These are phyloP conservation scores for Nothophoma quercina DNA, from an alignment of 2,329 filamentous ascomycete species.

Conservation along the genomic window DNA sequence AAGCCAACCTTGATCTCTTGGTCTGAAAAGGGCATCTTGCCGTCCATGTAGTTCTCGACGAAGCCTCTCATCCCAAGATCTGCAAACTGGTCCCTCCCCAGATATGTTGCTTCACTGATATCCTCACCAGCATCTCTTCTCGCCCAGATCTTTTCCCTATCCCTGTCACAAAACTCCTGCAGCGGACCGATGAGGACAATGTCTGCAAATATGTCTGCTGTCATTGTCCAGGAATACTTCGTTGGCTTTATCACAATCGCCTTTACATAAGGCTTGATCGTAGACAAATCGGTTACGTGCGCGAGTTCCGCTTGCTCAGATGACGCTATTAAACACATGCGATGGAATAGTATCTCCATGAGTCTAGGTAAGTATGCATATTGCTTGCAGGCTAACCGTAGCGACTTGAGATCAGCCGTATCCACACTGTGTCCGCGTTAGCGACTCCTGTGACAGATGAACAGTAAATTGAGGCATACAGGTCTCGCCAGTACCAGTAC, in stretches of 20 bases:
- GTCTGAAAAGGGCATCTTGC: not conserved
- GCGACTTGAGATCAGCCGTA: not conserved
- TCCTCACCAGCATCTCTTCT: not conserved
- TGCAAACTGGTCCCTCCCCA: not conserved
- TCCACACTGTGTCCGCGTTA: not conserved
- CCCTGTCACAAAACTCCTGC: not conserved
- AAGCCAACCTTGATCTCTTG: not conserved
- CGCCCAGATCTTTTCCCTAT: not conserved
- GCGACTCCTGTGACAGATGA: no score
- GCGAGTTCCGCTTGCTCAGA: not conserved
- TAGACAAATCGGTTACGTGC: not conserved
- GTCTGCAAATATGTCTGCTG: not conserved
- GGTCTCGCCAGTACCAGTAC: not conserved
- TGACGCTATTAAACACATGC: not conserved
- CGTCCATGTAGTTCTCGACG: not conserved
- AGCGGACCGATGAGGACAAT: not conserved
- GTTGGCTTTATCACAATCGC: not conserved
- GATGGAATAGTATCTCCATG: not conserved
- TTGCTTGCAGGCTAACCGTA: not conserved
- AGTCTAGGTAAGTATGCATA: not conserved
- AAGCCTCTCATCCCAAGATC: not conserved
- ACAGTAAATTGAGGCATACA: not conserved
- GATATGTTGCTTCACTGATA: not conserved
- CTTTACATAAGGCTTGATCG: not conserved
- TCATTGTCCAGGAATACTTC: conserved; percentile 2